Percentiles rank a stretch among this genome's conserved stretches.
These are phyloP conservation scores for Monilinia fructicola DNA, from an alignment of 2,329 filamentous ascomycete genomes.

Conservation along the genomic window DNA sequence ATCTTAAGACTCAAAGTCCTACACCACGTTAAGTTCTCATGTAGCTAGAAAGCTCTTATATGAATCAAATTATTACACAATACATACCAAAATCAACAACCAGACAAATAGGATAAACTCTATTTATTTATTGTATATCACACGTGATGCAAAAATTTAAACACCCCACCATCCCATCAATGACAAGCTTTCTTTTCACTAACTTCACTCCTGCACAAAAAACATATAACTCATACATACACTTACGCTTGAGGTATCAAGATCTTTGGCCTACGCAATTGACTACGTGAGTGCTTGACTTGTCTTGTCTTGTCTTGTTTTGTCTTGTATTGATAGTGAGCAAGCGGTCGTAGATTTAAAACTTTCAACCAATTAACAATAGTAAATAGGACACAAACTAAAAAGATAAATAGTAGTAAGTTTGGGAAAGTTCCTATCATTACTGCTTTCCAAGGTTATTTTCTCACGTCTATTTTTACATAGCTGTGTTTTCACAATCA, in stretches of 20 bases:
- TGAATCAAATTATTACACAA: neutral
- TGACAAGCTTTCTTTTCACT: neutral
- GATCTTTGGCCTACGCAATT: neutral
- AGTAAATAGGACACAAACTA: neutral
- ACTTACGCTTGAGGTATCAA: neutral
- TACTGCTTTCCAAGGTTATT: too few relatives aligned
- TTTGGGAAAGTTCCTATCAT: conserved; percentile 5
- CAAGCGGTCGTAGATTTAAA: too few relatives aligned
- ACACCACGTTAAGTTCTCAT: neutral
- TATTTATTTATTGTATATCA: neutral
- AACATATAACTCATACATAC: neutral
- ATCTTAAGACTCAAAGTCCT: neutral
- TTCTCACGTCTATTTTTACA: neutral
- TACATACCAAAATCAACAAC: too few relatives aligned
- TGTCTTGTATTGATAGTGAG: neutral
- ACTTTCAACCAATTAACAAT: too few relatives aligned
- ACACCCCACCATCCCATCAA: conserved; percentile 19
- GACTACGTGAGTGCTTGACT: neutral
- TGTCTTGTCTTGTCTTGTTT: neutral
- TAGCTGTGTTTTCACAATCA: neutral
- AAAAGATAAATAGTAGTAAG: neutral
- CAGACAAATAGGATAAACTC: neutral
- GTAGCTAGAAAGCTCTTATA: neutral
- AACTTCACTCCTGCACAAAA: neutral
- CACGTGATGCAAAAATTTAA: conserved; percentile 8